Evolutionary conservation across 1,139 yeast species (phyloP).

Genomic region (Candida gigantensis): DNA sequence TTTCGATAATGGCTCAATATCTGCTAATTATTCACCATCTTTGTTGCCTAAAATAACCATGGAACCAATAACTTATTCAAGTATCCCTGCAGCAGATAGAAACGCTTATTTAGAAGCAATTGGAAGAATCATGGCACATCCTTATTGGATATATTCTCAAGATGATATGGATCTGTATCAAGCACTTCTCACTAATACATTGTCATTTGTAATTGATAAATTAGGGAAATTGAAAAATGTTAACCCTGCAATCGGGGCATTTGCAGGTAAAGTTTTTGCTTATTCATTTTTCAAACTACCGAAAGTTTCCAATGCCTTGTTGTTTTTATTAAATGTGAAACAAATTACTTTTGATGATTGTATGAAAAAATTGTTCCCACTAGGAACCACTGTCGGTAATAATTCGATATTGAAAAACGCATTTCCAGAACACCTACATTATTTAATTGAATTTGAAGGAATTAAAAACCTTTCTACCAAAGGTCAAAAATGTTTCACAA

Average conservation of each 20-base stretch:
- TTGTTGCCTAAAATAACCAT: conserved; percentile 4
- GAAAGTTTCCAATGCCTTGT: conserved; percentile 60
- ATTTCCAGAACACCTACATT: conserved; percentile 44
- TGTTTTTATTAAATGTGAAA: conserved; percentile 62
- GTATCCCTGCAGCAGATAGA: conserved; percentile 44
- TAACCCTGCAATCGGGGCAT: conserved; percentile 65
- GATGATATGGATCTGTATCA: conserved; percentile 28
- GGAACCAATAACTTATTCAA: conserved; percentile 13
- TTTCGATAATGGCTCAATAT: conserved; percentile 6
- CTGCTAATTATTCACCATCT: conserved; percentile 11
- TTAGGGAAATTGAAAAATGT: conserved; percentile 54
- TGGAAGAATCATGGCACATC: conserved; percentile 62
- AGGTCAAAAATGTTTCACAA: conserved; percentile 29
- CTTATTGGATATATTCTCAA: conserved; percentile 58
- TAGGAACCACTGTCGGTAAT: too few species aligned
- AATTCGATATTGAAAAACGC: conserved; percentile 13
- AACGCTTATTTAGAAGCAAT: conserved; percentile 75
- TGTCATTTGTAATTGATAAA: conserved; percentile 55
- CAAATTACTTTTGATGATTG: conserved; percentile 33
- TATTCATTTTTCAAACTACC: conserved; percentile 62
- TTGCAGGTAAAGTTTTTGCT: conserved; percentile 80
- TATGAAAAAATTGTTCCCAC: conserved; percentile 19
- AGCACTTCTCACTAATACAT: conserved; percentile 49
- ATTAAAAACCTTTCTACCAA: conserved; percentile 20
- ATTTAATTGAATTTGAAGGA: conserved; percentile 39